These are phyloP conservation scores for Nannizzia gypsea DNA, from an alignment of 2,329 filamentous ascomycete species.

Conservation along the genomic window DNA sequence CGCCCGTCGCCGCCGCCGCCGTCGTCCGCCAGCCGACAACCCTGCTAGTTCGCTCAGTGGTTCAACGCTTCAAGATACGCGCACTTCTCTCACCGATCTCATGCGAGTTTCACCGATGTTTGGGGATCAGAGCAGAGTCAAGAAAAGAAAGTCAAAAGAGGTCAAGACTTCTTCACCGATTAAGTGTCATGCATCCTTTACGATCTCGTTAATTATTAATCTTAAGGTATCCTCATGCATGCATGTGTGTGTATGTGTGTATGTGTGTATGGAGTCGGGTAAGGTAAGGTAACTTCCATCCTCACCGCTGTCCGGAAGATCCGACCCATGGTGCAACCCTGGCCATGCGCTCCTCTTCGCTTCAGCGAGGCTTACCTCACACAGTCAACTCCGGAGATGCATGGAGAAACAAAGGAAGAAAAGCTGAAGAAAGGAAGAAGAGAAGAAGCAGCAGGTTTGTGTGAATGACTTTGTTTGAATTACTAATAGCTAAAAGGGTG, in stretches of 20 bases:
- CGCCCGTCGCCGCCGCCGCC: background rate
- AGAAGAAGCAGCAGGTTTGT: background rate
- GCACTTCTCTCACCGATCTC: background rate
- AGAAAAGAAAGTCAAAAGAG: too few relatives aligned
- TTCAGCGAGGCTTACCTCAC: background rate
- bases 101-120: constrained; percentile 2
- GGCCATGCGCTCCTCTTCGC: background rate
- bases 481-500: background rate
- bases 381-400: background rate
- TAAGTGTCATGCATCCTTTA: background rate
- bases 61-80: too few relatives aligned
- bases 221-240: too few relatives aligned
- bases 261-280: background rate
- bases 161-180: background rate
- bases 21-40: background rate
- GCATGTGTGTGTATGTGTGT: too few relatives aligned
- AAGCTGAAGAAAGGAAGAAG: too few relatives aligned
- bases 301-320: background rate
- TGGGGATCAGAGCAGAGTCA: background rate
- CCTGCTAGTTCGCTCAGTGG: background rate
- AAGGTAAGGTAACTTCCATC: background rate
- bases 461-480: background rate
- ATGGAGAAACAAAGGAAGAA: background rate
- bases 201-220: too few relatives aligned
- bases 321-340: background rate